These are phyloP conservation scores for Mallotus japonicus DNA, from an alignment of 441 rosid species.

Conservation along the genomic window DNA sequence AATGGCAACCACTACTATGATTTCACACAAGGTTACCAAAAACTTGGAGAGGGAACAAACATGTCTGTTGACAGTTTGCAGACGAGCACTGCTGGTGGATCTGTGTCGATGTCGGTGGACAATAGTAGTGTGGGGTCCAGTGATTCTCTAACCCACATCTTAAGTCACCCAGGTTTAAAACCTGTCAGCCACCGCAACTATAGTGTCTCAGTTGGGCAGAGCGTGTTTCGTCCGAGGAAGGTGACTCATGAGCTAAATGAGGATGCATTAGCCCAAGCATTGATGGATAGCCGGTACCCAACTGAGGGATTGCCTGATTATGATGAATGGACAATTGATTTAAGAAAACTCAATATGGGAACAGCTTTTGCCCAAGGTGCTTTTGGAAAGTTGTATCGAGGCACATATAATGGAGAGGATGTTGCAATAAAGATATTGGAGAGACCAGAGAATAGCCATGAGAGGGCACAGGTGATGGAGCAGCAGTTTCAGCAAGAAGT, in stretches of 20 bases:
- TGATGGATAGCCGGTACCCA: slow-evolving; percentile 65
- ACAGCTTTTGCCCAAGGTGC: slow-evolving; percentile 97
- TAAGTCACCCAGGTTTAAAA: slow-evolving; percentile 79
- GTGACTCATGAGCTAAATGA: slow-evolving; percentile 73
- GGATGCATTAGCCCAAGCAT: slow-evolving; percentile 80
- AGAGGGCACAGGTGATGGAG: slow-evolving; percentile 76
- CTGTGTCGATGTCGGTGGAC: slow-evolving; percentile 86
- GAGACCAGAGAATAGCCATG: slow-evolving; percentile 71
- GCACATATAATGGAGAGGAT: slow-evolving; percentile 88
- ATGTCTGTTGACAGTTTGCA: slow-evolving; percentile 92
- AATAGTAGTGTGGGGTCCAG: slow-evolving; percentile 89
- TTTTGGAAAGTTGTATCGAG: slow-evolving; percentile 89
- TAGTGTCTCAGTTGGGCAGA: slow-evolving; percentile 55
- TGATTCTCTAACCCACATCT: slow-evolving; percentile 77
- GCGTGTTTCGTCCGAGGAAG: slow-evolving; percentile 69
- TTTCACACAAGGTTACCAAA: slow-evolving; percentile 78
- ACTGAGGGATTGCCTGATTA: slow-evolving; percentile 64
- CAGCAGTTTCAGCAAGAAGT: slow-evolving; percentile 98
- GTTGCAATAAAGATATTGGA: slow-evolving; percentile 89
- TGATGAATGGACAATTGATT: slow-evolving; percentile 90
- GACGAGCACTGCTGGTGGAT: slow-evolving; percentile 81
- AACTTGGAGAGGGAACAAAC: slow-evolving; percentile 81
- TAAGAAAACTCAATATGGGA: slow-evolving; percentile 87
- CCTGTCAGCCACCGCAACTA: slow-evolving; percentile 49
- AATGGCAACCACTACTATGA: slow-evolving; percentile 63